Conservation (phyloP, 2,329 filamentous ascomycete genomes). For the Fusarium sp. region DNA sequence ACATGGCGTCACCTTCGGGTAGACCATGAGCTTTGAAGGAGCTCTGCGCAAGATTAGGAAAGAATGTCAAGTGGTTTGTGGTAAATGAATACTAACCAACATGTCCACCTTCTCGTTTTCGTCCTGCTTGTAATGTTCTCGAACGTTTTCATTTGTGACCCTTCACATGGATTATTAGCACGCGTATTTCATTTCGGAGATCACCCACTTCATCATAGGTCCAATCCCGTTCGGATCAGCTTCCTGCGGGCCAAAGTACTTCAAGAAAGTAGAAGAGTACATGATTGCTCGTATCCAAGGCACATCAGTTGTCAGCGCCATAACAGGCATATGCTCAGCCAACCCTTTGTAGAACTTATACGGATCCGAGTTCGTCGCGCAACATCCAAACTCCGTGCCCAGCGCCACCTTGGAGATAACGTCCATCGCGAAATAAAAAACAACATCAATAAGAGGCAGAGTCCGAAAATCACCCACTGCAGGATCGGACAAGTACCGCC, state of each 20-base stretch:
- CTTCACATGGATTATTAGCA: fast-evolving
- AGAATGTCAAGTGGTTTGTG: fast-evolving
- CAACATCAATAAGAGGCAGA: neutral
- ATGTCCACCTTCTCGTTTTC: neutral
- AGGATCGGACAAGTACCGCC: neutral
- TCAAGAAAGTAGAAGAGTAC: neutral
- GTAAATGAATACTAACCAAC: neutral
- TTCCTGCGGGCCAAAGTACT: neutral
- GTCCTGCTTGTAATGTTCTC: neutral
- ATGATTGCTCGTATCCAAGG: neutral
- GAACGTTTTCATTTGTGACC: conserved; percentile 5
- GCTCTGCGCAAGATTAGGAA: neutral
- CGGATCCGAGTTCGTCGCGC: neutral
- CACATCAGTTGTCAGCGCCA: neutral
- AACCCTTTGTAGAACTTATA: neutral
- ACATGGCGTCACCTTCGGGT: neutral
- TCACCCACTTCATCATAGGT: neutral
- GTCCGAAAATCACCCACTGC: neutral
- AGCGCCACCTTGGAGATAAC: conserved; percentile 10
- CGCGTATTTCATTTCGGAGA: too few relatives aligned
- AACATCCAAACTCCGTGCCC: neutral
- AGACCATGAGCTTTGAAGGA: neutral
- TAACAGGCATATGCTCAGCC: neutral
- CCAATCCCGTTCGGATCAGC: neutral
- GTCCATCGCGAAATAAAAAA: neutral